Conservation (phyloP, 306 rosid genomes). For the Cicer judaicum region DNA sequence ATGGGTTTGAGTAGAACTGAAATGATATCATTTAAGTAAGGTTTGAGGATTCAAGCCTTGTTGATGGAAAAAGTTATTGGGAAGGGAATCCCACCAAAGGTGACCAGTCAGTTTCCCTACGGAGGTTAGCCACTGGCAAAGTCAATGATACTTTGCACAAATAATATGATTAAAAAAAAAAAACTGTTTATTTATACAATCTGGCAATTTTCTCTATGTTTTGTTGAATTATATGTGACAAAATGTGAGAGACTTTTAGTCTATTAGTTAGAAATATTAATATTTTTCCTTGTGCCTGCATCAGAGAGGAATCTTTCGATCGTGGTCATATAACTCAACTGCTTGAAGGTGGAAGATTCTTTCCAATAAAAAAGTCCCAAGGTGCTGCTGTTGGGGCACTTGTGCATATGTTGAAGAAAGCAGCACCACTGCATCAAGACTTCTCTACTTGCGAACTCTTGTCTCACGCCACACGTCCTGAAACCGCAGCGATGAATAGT, state of each 20-base stretch:
- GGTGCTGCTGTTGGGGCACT: conserved; percentile 88
- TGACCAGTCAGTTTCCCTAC: too few relatives aligned
- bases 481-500: conserved; percentile 45
- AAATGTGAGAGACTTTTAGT: background rate
- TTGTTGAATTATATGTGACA: conserved; percentile 4
- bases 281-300: conserved; percentile 29
- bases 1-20: too few relatives aligned
- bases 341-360: conserved; percentile 63
- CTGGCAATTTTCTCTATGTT: background rate
- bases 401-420: conserved; percentile 75
- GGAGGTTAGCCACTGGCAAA: too few relatives aligned
- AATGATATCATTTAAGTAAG: too few relatives aligned
- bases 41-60: too few relatives aligned
- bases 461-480: conserved; percentile 43
- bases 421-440: conserved; percentile 85
- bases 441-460: conserved; percentile 45
- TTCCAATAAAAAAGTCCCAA: conserved; percentile 71
- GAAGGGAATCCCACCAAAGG: too few relatives aligned
- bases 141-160: too few relatives aligned
- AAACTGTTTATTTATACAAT: background rate
- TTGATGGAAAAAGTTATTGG: too few relatives aligned
- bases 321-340: conserved; percentile 53
- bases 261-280: conserved; percentile 9
- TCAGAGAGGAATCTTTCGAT: conserved; percentile 67
- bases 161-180: too few relatives aligned